Conservation (phyloP, 2,329 filamentous ascomycete genomes). For the Colletotrichum sp. region DNA sequence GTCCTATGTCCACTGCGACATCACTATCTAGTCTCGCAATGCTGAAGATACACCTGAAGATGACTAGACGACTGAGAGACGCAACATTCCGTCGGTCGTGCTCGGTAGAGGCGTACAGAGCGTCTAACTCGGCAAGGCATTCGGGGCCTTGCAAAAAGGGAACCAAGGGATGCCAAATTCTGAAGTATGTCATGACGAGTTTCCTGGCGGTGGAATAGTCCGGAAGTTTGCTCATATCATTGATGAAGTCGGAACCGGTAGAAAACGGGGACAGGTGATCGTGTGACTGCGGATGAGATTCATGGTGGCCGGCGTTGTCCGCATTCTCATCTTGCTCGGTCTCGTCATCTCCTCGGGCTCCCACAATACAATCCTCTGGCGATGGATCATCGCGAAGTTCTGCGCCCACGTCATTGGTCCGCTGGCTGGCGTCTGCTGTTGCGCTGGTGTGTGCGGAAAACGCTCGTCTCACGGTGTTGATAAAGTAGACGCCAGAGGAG, state of each 20-base stretch:
- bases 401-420: too few species aligned
- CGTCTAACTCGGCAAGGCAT: slow-evolving; percentile 48
- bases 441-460: slow-evolving; percentile 38
- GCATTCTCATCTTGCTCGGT: not conserved
- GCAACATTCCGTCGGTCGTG: not conserved
- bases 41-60: slow-evolving; percentile 56
- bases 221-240: not conserved
- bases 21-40: slow-evolving; percentile 40
- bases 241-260: not conserved
- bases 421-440: slow-evolving; percentile 22
- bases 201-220: slow-evolving; percentile 30
- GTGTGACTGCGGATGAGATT: not conserved
- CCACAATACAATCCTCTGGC: slow-evolving; percentile 17
- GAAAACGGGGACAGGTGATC: not conserved
- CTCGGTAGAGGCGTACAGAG: not conserved
- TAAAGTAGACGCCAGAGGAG: slow-evolving; percentile 56
- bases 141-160: slow-evolving; percentile 55
- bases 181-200: slow-evolving; percentile 53
- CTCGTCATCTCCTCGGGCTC: not conserved
- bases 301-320: not conserved
- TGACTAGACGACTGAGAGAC: slow-evolving; percentile 35
- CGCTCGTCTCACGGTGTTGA: slow-evolving; percentile 56
- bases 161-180: slow-evolving; percentile 55
- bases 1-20: slow-evolving; percentile 26
- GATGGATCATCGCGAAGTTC: not conserved